These are phyloP conservation scores for Stagonosporopsis chrysanthemi DNA, from an alignment of 2,329 filamentous ascomycete genomes.

Conservation along the genomic window DNA sequence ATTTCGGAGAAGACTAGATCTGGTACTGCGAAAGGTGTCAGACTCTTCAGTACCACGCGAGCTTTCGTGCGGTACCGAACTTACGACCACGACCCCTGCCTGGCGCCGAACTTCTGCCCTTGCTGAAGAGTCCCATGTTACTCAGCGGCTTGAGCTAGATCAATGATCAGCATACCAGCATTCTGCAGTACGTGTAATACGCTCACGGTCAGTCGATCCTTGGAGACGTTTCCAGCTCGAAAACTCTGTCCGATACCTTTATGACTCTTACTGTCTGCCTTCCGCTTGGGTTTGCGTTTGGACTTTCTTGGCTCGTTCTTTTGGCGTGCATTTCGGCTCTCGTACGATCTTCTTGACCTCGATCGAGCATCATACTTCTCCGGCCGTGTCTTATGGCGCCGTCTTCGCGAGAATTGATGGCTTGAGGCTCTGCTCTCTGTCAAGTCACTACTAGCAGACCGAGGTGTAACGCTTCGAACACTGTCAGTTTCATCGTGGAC, in stretches of 20 bases:
- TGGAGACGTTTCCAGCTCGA: conserved; percentile 54
- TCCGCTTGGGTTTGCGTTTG: conserved; percentile 48
- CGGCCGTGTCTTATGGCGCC: conserved; percentile 56
- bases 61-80: conserved; percentile 23
- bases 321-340: conserved; percentile 23
- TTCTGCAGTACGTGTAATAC: conserved; percentile 18
- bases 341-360: conserved; percentile 36
- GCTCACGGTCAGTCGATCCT: conserved; percentile 57
- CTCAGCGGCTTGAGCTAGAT: conserved; percentile 54
- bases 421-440: conserved; percentile 29
- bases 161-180: conserved; percentile 35
- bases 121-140: conserved; percentile 57
- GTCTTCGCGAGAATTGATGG: conserved; percentile 52
- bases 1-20: conserved; percentile 62
- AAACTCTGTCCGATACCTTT: conserved; percentile 53
- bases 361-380: conserved; percentile 55
- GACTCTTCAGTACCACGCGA: conserved; percentile 21
- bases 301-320: conserved; percentile 42
- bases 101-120: conserved; percentile 57
- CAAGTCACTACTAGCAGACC: conserved; percentile 20
- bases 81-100: conserved; percentile 54
- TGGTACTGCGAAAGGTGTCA: conserved; percentile 52
- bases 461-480: conserved; percentile 26
- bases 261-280: conserved; percentile 46
- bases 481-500: conserved; percentile 17